These are phyloP conservation scores for Aspergillus steynii DNA, from an alignment of 495 filamentous ascomycete species.

Conservation along the genomic window DNA sequence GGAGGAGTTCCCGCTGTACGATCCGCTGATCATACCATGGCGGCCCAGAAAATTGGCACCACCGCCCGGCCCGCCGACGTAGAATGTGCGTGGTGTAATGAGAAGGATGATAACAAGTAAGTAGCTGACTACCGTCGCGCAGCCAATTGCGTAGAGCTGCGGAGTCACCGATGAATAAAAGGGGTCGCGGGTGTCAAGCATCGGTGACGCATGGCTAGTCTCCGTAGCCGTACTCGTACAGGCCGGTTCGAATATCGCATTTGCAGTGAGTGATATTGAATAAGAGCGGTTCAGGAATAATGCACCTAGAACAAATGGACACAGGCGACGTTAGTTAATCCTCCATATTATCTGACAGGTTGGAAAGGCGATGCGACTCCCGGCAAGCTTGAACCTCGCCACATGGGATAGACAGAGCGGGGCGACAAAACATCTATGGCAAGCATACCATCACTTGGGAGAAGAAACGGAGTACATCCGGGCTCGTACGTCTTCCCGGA, in stretches of 20 bases:
- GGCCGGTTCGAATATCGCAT: constrained; percentile 62
- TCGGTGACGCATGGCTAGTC: constrained; percentile 35
- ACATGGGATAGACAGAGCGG: neutral
- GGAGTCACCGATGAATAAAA: constrained; percentile 93
- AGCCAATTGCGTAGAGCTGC: constrained; percentile 87
- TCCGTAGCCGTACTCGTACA: constrained; percentile 48
- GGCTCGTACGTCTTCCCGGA: constrained; percentile 36
- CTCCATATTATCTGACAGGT: neutral
- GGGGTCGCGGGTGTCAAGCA: constrained; percentile 69
- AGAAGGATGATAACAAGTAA: constrained; percentile 92
- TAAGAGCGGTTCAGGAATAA: constrained; percentile 58
- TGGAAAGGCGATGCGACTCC: neutral
- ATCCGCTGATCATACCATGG: constrained; percentile 82
- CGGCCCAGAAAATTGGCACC: constrained; percentile 73
- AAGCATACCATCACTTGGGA: constrained; percentile 54
- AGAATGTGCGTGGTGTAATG: constrained; percentile 86
- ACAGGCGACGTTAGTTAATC: constrained; percentile 5
- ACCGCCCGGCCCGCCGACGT: constrained; percentile 69
- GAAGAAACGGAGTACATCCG: constrained; percentile 62
- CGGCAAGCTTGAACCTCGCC: neutral
- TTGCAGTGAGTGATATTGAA: constrained; percentile 59
- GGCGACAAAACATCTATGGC: neutral
- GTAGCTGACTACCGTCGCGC: constrained; percentile 88
- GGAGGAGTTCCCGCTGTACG: constrained; percentile 62
- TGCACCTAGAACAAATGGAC: constrained; percentile 39